These are phyloP conservation scores for Phellopilus nigrolimitatus DNA, from an alignment of 1,284 basidiomycete genomes.

Conservation along the genomic window DNA sequence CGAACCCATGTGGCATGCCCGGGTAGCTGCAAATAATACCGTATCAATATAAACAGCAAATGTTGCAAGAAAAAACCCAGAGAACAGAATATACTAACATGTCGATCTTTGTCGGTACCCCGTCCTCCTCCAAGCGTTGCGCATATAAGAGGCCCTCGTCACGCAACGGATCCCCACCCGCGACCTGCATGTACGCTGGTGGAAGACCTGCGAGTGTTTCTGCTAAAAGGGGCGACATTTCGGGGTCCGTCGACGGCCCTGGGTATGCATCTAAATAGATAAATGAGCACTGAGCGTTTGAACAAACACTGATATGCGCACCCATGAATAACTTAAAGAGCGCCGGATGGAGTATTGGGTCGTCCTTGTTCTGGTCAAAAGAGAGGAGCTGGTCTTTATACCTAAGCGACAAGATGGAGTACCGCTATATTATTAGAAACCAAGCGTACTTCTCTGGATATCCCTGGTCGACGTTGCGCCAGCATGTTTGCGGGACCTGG, in stretches of 20 bases:
- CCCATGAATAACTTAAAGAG: conserved; percentile 8
- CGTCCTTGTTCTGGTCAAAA: conserved; percentile 24
- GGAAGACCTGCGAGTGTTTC: conserved; percentile 21
- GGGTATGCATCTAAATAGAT: conserved; percentile 21
- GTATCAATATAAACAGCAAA: neutral
- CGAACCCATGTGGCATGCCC: conserved; percentile 15
- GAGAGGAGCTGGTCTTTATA: conserved; percentile 25
- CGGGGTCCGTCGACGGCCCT: conserved; percentile 14
- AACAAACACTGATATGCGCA: conserved; percentile 15
- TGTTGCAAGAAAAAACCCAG: no score
- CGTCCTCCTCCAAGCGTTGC: conserved; percentile 19
- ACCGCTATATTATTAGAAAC: no score
- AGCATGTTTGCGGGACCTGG: conserved; percentile 9
- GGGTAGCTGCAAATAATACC: conserved; percentile 5
- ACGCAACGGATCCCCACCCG: conserved; percentile 24
- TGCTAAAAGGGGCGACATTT: conserved; percentile 23
- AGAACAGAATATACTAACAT: no score
- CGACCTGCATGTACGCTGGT: conserved; percentile 23
- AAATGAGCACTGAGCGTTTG: conserved; percentile 19
- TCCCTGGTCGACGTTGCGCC: neutral
- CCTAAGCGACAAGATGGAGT: conserved; percentile 11
- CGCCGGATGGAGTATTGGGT: conserved; percentile 17
- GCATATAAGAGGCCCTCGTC: conserved; percentile 26
- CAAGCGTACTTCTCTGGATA: conserved; percentile 17
- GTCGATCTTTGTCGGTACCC: conserved; percentile 21